Evolutionary conservation across 371 early-diverging fungal species (phyloP).

Genomic region (Nematocida ausubeli): DNA sequence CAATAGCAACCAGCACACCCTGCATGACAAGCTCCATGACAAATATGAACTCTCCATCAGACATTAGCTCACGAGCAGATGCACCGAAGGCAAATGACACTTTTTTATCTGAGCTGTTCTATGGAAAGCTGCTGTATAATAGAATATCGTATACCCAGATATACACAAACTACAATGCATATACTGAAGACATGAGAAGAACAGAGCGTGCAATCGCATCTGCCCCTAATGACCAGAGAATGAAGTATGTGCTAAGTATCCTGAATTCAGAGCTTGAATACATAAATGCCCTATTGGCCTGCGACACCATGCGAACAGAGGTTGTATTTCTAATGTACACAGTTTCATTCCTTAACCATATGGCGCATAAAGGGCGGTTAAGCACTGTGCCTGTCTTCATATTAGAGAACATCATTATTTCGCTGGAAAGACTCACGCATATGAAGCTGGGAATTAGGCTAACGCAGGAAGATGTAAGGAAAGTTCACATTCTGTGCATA

Average conservation of each 20-base stretch:
- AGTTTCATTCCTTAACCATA: neutral
- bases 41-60: neutral
- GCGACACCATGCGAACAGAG: neutral
- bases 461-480: neutral
- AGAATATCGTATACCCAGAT: slow-evolving; percentile 8
- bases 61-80: neutral
- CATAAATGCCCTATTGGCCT: neutral
- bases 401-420: neutral
- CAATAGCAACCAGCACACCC: neutral
- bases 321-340: neutral
- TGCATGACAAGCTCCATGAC: neutral
- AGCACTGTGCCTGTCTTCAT: neutral
- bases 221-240: neutral
- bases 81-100: neutral
- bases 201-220: neutral
- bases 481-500: neutral
- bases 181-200: neutral
- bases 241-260: neutral
- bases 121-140: slow-evolving; percentile 44
- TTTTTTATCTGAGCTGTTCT: slow-evolving; percentile 32
- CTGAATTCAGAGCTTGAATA: slow-evolving; percentile 11
- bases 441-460: neutral
- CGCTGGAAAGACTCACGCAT: neutral
- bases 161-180: neutral
- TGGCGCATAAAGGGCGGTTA: neutral